Percentiles rank a stretch among this genome's conserved stretches.
These are phyloP conservation scores for Adansonia madagascariensis DNA, from an alignment of 441 rosid genomes.

Conservation along the genomic window DNA sequence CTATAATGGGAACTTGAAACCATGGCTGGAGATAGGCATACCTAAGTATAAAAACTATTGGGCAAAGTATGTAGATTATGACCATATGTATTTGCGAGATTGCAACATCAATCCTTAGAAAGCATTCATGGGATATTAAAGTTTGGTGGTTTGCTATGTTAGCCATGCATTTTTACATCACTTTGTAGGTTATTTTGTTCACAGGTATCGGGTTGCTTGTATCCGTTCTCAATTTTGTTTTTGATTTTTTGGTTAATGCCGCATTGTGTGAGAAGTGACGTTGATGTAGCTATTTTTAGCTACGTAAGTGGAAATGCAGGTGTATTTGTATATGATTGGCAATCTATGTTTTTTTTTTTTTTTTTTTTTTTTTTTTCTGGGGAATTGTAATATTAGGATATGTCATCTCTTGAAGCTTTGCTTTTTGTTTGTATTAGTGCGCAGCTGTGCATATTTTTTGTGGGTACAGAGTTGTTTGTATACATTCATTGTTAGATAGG, in stretches of 20 bases:
- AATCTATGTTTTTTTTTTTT: conserved; percentile 18
- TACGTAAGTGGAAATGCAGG: conserved; percentile 29
- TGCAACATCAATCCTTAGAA: conserved; percentile 87
- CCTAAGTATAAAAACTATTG: conserved; percentile 72
- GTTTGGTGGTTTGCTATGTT: conserved; percentile 20
- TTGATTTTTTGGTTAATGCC: background rate
- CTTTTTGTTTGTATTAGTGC: no score
- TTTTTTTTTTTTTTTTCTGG: no score
- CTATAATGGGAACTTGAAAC: conserved; percentile 94
- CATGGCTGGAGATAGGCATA: conserved; percentile 94
- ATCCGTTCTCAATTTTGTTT: conserved; percentile 34
- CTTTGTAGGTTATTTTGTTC: conserved; percentile 31
- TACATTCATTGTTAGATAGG: no score
- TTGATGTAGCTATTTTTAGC: conserved; percentile 3
- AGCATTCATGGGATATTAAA: background rate
- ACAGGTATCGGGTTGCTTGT: conserved; percentile 33
- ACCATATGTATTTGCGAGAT: conserved; percentile 64
- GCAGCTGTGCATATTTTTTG: no score
- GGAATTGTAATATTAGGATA: no score
- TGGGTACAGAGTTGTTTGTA: no score
- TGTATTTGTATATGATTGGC: conserved; percentile 43
- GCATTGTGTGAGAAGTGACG: background rate
- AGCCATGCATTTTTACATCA: conserved; percentile 30
- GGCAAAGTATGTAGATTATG: conserved; percentile 79
- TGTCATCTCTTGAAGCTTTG: no score